Base-by-base conservation (phyloP, 352 stramenopile genomes). In the Phytophthora sp. region DNA sequence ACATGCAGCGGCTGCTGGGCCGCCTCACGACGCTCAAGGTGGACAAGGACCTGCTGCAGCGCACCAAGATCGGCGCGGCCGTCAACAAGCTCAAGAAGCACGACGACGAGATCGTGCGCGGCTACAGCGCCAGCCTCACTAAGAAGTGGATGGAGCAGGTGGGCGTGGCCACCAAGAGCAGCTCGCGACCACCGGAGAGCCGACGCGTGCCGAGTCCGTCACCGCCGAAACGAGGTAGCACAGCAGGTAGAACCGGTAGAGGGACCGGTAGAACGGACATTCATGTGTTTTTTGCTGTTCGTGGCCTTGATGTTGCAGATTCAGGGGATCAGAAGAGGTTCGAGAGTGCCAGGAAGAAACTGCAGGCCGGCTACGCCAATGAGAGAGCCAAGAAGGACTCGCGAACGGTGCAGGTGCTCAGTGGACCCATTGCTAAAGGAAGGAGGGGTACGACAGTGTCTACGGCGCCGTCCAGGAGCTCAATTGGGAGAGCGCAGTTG, bases 11-110 rank as follows among this genome's bases (percentile, higher is more conserved):
- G 24, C 69, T 94, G 17, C 69, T 96, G 44, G 74, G 77, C 12
- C 80, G 84, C 27, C 81, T 96, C 58, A 93, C 82, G 45, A 91
- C 86, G 35, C 69, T 93, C 5, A 77, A 83, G 31, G 85, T 92
- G 56, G 84, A 96, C 64, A 78, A 86, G 30, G 82, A 87, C 10
- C 68, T 94, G 54, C 68, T 96, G 48, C 79, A 89, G 57, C 71
- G 75, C 51, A 96, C 85, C 24, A 80, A 84, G 50, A 92, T 96
- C 55, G 87, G 87, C 34, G 82, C 84, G 21, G 80, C 82, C 55
- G 87, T 96, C 31, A 89, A 84, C 67, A 94, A 94, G 51, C 77
- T 94, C 53, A 89, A 84, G 56, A 96, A 96, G 64, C 87, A 96
- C 66, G 62, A 88, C 17, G 87, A 96, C 49, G 77, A 92, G 23